Evolutionary conservation across 768 basidiomycete species (phyloP).

Genomic region (Mycena rebaudengoi): DNA sequence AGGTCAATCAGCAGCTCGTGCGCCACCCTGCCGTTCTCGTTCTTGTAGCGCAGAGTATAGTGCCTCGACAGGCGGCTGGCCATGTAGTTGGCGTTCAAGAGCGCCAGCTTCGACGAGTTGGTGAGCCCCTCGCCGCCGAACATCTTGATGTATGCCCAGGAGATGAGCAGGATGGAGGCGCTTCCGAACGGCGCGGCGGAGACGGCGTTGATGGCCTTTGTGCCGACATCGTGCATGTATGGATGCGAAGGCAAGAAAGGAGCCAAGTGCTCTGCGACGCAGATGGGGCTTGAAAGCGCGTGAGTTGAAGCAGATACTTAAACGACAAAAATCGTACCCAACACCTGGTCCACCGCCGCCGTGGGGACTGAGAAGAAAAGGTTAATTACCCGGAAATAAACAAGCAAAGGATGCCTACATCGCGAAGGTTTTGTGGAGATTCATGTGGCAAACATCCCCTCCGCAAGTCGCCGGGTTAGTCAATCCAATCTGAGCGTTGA

Average conservation of each 20-base stretch:
- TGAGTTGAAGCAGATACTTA: constrained; percentile 17
- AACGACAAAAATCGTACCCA: constrained; percentile 58
- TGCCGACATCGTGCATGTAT: constrained; percentile 67
- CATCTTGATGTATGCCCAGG: constrained; percentile 99
- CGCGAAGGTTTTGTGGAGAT: constrained; percentile 97
- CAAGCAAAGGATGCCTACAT: constrained; percentile 62
- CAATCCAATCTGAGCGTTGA: constrained; percentile 93
- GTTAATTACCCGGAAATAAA: neutral
- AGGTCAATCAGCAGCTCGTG: constrained; percentile 97
- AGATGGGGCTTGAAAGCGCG: constrained; percentile 73
- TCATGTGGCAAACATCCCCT: constrained; percentile 97
- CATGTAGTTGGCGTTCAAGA: constrained; percentile 98
- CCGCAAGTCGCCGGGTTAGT: constrained; percentile 96
- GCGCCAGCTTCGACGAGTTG: constrained; percentile 84
- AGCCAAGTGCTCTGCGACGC: constrained; percentile 90
- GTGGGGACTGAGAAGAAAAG: constrained; percentile 71
- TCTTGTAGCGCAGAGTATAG: constrained; percentile 90
- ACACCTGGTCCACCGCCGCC: constrained; percentile 98
- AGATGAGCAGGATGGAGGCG: constrained; percentile 94
- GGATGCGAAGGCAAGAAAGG: constrained; percentile 96
- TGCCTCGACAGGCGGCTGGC: constrained; percentile 84
- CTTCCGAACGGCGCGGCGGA: constrained; percentile 94
- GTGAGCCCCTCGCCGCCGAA: constrained; percentile 93
- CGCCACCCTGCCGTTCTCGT: constrained; percentile 90
- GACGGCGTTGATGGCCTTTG: constrained; percentile 85